These are phyloP conservation scores for Xylariaceae sp. DNA, from an alignment of 2,329 filamentous ascomycete species.

Conservation along the genomic window DNA sequence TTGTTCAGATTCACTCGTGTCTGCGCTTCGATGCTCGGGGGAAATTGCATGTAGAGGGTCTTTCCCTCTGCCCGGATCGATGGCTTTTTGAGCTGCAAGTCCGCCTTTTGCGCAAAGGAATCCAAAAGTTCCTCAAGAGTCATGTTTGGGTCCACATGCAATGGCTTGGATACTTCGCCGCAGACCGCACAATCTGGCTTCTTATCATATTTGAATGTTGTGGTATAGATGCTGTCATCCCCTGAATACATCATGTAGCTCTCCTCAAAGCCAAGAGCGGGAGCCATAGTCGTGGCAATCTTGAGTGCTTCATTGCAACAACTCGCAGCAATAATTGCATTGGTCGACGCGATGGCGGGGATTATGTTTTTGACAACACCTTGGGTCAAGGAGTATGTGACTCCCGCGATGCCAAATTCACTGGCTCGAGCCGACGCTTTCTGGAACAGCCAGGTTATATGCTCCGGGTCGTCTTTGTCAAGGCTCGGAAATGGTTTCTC, in stretches of 20 bases:
- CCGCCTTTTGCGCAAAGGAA: slow-evolving; percentile 74
- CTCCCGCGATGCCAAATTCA: slow-evolving; percentile 86
- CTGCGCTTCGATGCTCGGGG: slow-evolving; percentile 75
- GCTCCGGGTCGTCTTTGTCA: slow-evolving; percentile 93
- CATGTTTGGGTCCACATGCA: slow-evolving; percentile 64
- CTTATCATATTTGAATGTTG: slow-evolving; percentile 92
- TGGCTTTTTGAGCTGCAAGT: slow-evolving; percentile 91
- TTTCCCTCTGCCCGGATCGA: slow-evolving; percentile 75
- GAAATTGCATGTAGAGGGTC: slow-evolving; percentile 86
- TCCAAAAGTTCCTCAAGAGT: slow-evolving; percentile 85
- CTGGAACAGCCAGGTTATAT: slow-evolving; percentile 94
- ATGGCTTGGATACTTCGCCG: slow-evolving; percentile 72
- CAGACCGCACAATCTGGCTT: slow-evolving; percentile 95
- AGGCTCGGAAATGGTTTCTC: slow-evolving; percentile 78
- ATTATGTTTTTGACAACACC: slow-evolving; percentile 99
- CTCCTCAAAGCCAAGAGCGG: slow-evolving; percentile 70
- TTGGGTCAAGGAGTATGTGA: slow-evolving; percentile 94
- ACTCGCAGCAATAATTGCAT: slow-evolving; percentile 90
- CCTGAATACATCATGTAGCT: slow-evolving; percentile 99
- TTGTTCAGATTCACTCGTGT: slow-evolving; percentile 78
- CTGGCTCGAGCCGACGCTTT: slow-evolving; percentile 75
- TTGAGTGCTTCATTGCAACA: slow-evolving; percentile 98
- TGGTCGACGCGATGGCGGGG: slow-evolving; percentile 94
- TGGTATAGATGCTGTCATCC: slow-evolving; percentile 92
- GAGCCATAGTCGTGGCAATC: slow-evolving; percentile 78